These are phyloP conservation scores for Lasiodiplodia sp. DNA, from an alignment of 2,329 filamentous ascomycete species.

Conservation along the genomic window DNA sequence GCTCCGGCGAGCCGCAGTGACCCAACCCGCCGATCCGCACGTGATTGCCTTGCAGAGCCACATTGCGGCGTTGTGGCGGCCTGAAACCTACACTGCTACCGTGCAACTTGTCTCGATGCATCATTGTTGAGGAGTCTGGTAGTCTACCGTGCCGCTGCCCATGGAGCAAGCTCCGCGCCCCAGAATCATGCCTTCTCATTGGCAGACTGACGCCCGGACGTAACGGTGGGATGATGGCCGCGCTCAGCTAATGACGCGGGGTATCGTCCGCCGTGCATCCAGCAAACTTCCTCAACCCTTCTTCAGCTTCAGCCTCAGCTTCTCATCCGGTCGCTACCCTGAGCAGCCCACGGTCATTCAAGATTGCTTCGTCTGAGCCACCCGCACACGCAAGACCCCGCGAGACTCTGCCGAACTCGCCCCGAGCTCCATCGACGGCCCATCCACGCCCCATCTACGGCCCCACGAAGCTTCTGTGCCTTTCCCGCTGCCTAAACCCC, in stretches of 20 bases:
- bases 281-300: not conserved
- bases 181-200: not conserved
- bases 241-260: slow-evolving; percentile 4
- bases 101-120: not conserved
- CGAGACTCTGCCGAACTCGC: not conserved
- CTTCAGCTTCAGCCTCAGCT: not conserved
- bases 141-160: too few relatives aligned
- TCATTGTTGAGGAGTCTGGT: too few relatives aligned
- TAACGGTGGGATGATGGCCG: slow-evolving; percentile 6
- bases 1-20: not conserved
- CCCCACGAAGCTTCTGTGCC: not conserved
- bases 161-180: too few relatives aligned
- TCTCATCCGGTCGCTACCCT: not conserved
- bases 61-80: not conserved
- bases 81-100: not conserved
- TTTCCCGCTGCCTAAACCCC: not conserved
- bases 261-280: not conserved
- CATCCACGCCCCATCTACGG: not conserved
- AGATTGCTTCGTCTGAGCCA: not conserved
- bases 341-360: not conserved
- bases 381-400: not conserved
- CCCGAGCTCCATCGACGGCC: not conserved
- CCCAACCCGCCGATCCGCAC: not conserved
- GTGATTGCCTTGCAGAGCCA: not conserved
- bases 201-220: not conserved